phyloP scores from a whole-genome alignment of 208 protist species.

The Leptomonas pyrrhocoris region DNA sequence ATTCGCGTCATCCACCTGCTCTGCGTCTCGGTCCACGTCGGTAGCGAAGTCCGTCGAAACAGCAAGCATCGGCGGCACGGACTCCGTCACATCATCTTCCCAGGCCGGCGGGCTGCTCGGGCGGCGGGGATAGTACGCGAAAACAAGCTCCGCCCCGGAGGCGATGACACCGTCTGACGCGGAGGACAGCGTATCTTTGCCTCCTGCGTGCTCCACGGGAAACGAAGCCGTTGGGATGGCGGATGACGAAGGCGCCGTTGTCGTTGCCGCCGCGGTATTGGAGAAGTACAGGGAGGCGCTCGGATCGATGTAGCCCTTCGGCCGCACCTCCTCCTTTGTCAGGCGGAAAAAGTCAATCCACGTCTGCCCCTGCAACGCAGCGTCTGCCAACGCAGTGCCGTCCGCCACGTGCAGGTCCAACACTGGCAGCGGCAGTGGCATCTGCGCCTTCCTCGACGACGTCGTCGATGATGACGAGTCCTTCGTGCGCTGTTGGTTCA shows the following conservation, averaged over 20 bases:
- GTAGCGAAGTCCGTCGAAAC: neutral
- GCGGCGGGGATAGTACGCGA: constrained; percentile 44
- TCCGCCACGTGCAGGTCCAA: neutral
- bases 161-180: neutral
- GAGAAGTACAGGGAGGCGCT: constrained; percentile 29
- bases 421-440: neutral
- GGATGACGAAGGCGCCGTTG: neutral
- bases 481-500: neutral
- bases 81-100: constrained; percentile 51
- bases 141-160: neutral
- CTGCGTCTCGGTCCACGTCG: neutral
- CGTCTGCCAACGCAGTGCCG: neutral
- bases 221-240: neutral
- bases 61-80: constrained; percentile 18
- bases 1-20: too few relatives aligned
- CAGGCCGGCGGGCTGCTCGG: constrained; percentile 31
- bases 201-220: too few relatives aligned
- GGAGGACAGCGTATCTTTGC: too few relatives aligned
- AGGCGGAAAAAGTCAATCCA: constrained; percentile 53
- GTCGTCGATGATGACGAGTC: neutral
- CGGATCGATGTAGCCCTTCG: constrained; percentile 25
- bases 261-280: neutral
- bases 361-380: neutral
- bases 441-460: neutral
- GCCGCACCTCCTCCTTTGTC: constrained; percentile 35